Base-by-base conservation (phyloP, 179 eudicot genomes). In the Camellia oleifera region DNA sequence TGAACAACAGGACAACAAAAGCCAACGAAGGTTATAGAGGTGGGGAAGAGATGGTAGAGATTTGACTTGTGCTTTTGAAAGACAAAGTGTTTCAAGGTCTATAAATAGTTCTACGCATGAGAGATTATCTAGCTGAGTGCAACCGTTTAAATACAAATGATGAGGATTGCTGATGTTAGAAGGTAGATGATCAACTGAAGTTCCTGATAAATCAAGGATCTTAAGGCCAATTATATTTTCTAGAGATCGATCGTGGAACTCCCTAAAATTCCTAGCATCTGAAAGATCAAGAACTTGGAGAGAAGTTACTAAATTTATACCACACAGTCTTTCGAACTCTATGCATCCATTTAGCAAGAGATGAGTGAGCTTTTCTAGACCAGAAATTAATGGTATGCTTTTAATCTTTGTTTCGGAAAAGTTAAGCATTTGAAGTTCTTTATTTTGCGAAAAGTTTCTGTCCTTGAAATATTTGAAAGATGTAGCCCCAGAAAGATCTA, bases 201-300 rank as follows among this genome's bases (percentile, higher is more conserved):
- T 80, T 12, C 70, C 76, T 2, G 86, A 84, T 20, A 84, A 52
- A 77, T 84, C 71, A 68, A 84, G 69, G 48, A 67, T 44, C 12
- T 53, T 77, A 77, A 84, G 86, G 23, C 40, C 18, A 10, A 0
- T 18, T 26, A 77, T 58, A 15, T 5, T 40, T 15, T 60, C 76
- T 18, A 84, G 26, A 0, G 83, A 80, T n/a, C 48, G 23, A 53
- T 84, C 83, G 23, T 64, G 75, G 53, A 84, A 84, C 53, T 84
- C 86, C 2, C 58, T 61, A 40, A 84, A 84, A 0, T 52, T 52
- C 42, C 17, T 26, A 26, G 83, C 45, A 23, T 53, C 12, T 2
- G 86, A 83, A 8, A 83, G 76, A 72, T 83, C 72, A 14, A 83
- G 67, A 53, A 70, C 75, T 69, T 80, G 81, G 14, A 83, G 86